Percentiles rank a stretch among this genome's conserved stretches.
phyloP scores from a whole-genome alignment of 2,329 filamentous ascomycete species.

The Talaromyces piceae region DNA sequence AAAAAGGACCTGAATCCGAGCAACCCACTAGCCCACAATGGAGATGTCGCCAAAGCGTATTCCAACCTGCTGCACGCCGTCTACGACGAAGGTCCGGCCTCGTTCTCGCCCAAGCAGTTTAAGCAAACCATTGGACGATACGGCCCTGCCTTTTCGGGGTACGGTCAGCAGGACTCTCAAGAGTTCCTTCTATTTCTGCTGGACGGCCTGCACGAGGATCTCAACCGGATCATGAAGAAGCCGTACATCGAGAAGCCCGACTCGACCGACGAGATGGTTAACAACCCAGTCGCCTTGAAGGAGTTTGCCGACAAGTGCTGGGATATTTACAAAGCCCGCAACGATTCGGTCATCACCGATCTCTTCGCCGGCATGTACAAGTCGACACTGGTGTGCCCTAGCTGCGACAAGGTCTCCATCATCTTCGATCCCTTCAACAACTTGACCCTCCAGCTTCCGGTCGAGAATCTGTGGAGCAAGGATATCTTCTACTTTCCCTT shows the following conservation, averaged over 20 bases:
- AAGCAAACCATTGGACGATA: constrained; percentile 74
- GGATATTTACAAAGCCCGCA: constrained; percentile 83
- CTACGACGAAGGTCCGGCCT: constrained; percentile 62
- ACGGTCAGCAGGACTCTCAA: constrained; percentile 94
- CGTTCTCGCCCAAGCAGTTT: constrained; percentile 71
- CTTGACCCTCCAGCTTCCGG: constrained; percentile 79
- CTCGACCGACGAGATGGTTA: constrained; percentile 92
- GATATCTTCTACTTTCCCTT: constrained; percentile 71
- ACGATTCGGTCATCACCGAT: constrained; percentile 92
- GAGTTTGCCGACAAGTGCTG: constrained; percentile 83
- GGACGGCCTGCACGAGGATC: constrained; percentile 88
- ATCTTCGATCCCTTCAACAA: constrained; percentile 98
- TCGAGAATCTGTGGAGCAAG: constrained; percentile 74
- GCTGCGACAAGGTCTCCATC: constrained; percentile 91
- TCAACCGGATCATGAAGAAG: constrained; percentile 90
- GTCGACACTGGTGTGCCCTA: constrained; percentile 87
- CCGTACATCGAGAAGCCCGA: constrained; percentile 97
- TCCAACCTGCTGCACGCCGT: constrained; percentile 68
- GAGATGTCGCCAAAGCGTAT: constrained; percentile 80
- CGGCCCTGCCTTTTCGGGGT: constrained; percentile 82
- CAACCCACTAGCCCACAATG: constrained; percentile 80
- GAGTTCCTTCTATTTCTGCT: constrained; percentile 94
- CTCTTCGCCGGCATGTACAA: constrained; percentile 98
- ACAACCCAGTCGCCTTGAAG: constrained; percentile 69
- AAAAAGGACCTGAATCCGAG: constrained; percentile 72